These are phyloP conservation scores for Coemansia sp. DNA, from an alignment of 192 early-diverging fungal genomes.

Conservation along the genomic window DNA sequence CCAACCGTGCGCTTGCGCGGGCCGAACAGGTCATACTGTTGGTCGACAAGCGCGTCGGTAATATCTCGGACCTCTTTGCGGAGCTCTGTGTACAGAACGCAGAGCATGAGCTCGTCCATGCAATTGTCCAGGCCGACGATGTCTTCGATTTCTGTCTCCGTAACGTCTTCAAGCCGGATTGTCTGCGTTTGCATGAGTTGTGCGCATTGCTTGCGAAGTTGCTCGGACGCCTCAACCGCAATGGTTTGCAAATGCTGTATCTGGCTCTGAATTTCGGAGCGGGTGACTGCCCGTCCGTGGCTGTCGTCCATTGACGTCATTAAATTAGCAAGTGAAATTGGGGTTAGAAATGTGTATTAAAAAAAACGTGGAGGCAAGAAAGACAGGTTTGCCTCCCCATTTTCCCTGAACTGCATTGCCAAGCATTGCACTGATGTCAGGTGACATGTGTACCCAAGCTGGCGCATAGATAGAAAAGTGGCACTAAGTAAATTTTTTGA, in stretches of 20 bases:
- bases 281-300: not conserved
- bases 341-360: not conserved
- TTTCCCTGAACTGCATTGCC: not conserved
- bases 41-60: constrained; percentile 24
- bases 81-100: constrained; percentile 37
- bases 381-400: not conserved
- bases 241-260: constrained; percentile 42
- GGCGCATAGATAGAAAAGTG: not conserved
- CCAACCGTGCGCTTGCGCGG: constrained; percentile 2
- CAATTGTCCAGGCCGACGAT: constrained; percentile 10
- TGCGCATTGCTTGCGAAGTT: constrained; percentile 30
- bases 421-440: not conserved
- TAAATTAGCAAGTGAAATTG: not conserved
- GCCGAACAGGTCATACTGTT: constrained; percentile 26
- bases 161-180: constrained; percentile 35
- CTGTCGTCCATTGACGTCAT: not conserved
- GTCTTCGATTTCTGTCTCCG: constrained; percentile 40
- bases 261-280: constrained; percentile 13
- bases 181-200: constrained; percentile 33
- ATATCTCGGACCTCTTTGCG: constrained; percentile 36
- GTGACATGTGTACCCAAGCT: not conserved
- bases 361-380: not conserved
- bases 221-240: constrained; percentile 28
- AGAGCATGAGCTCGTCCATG: constrained; percentile 42
- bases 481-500: not conserved